Evolutionary conservation across 352 stramenopile genomes (phyloP).

Genomic region (Phytophthora hybrid): DNA sequence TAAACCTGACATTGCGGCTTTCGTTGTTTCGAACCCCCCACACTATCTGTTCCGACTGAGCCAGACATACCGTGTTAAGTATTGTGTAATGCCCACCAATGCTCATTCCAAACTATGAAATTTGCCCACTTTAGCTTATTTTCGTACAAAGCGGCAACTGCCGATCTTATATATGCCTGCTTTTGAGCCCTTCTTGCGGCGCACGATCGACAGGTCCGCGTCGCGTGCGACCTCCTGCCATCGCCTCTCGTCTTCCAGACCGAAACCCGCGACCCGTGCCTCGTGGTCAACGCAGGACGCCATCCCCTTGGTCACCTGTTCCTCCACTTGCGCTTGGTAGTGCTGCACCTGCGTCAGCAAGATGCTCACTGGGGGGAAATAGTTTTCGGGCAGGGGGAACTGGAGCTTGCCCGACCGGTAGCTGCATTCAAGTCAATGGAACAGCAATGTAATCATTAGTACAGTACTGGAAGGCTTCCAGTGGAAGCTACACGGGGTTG

Average conservation of each 20-base stretch:
- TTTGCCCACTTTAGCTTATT: no score
- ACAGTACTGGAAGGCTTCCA: no score
- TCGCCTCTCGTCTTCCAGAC: conserved; percentile 24
- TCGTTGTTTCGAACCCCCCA: no score
- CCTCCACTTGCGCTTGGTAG: conserved; percentile 38
- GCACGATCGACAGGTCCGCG: conserved; percentile 40
- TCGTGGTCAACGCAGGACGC: conserved; percentile 47
- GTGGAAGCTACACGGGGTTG: background rate
- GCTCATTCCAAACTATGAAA: no score
- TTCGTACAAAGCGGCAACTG: no score
- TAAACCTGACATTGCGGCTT: no score
- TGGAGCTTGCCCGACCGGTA: conserved; percentile 37
- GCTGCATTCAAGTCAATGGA: conserved; percentile 13
- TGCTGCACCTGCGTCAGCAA: conserved; percentile 41
- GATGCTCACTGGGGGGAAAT: conserved; percentile 49
- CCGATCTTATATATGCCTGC: no score
- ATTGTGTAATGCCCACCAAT: no score
- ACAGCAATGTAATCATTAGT: conserved; percentile 6
- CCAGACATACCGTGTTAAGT: no score
- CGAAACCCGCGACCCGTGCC: conserved; percentile 34
- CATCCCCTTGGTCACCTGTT: conserved; percentile 34
- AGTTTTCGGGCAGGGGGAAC: conserved; percentile 55
- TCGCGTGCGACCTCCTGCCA: conserved; percentile 48
- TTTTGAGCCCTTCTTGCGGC: conserved; percentile 29
- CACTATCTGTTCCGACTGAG: no score